Conservation (phyloP, 768 basidiomycete genomes). For the Auricularia cornea region DNA sequence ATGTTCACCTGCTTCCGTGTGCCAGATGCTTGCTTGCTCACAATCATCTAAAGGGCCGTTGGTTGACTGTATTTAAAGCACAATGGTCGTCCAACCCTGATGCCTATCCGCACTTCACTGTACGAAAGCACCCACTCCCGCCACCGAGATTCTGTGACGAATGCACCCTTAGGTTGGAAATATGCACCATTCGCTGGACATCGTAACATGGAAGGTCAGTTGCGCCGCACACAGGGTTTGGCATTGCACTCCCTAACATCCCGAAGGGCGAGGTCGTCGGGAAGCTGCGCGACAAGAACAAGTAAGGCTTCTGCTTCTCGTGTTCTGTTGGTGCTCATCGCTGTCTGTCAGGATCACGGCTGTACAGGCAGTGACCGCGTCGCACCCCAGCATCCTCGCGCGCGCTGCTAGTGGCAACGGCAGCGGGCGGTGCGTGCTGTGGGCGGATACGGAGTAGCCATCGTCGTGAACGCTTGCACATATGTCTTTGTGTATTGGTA, state of each 20-base stretch:
- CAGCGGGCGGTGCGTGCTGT: constrained; percentile 71
- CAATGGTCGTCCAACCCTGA: constrained; percentile 75
- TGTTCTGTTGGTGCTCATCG: background rate
- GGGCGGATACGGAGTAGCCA: constrained; percentile 36
- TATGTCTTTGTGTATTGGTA: too few species aligned
- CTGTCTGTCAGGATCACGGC: constrained; percentile 53
- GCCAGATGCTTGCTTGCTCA: background rate
- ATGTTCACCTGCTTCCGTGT: too few species aligned
- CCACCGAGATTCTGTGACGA: background rate
- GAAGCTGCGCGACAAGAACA: constrained; percentile 45
- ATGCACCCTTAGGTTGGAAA: constrained; percentile 49
- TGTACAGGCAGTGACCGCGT: constrained; percentile 85
- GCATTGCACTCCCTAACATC: background rate
- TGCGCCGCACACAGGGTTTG: background rate
- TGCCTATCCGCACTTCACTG: constrained; percentile 76
- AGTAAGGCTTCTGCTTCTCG: constrained; percentile 30
- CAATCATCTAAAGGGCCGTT: constrained; percentile 58
- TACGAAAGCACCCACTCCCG: constrained; percentile 24
- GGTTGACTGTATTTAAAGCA: constrained; percentile 70
- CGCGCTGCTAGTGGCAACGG: constrained; percentile 71
- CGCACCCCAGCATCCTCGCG: constrained; percentile 68
- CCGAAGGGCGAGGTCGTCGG: constrained; percentile 63
- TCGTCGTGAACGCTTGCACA: too few species aligned
- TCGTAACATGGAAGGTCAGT: constrained; percentile 61
- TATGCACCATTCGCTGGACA: constrained; percentile 70